phyloP scores from a whole-genome alignment of 805 yeast species.

The Sugiyamaella mastotermitis region DNA sequence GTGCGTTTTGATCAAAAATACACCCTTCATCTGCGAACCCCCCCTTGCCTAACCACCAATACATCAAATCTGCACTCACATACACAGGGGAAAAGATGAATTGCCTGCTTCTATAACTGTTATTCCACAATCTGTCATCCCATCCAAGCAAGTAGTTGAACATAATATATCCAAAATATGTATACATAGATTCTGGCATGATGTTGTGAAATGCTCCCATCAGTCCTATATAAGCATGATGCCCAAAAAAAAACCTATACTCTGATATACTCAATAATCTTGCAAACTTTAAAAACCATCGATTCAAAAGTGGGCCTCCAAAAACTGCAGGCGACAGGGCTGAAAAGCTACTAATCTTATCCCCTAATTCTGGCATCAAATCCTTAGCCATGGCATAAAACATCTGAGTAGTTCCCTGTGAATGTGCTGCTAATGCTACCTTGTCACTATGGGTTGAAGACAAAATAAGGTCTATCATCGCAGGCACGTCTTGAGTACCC shows the following conservation, averaged over 20 bases:
- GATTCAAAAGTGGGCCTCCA: conserved; percentile 71
- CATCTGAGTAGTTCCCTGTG: conserved; percentile 90
- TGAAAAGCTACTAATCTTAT: conserved; percentile 58
- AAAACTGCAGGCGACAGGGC: conserved; percentile 89
- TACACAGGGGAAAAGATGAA: conserved; percentile 83
- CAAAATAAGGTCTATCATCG: conserved; percentile 59
- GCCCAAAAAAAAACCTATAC: conserved; percentile 55
- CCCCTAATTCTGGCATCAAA: conserved; percentile 37
- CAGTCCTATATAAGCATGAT: conserved; percentile 69
- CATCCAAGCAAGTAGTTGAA: conserved; percentile 84
- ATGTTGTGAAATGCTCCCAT: conserved; percentile 55
- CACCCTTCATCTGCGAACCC: conserved; percentile 47
- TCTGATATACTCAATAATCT: conserved; percentile 20
- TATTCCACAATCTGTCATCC: conserved; percentile 76
- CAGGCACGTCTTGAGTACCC: conserved; percentile 72
- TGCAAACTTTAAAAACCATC: conserved; percentile 30
- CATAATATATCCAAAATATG: conserved; percentile 67
- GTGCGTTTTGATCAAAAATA: conserved; percentile 47
- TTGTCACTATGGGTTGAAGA: conserved; percentile 20
- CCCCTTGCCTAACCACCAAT: conserved; percentile 77
- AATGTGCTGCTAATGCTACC: conserved; percentile 71
- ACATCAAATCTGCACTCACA: conserved; percentile 74
- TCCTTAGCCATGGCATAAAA: conserved; percentile 59
- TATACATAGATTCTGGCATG: conserved; percentile 49
- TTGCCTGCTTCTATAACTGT: conserved; percentile 58